These are phyloP conservation scores for Verticillium longisporum DNA, from an alignment of 2,329 filamentous ascomycete genomes.

Conservation along the genomic window DNA sequence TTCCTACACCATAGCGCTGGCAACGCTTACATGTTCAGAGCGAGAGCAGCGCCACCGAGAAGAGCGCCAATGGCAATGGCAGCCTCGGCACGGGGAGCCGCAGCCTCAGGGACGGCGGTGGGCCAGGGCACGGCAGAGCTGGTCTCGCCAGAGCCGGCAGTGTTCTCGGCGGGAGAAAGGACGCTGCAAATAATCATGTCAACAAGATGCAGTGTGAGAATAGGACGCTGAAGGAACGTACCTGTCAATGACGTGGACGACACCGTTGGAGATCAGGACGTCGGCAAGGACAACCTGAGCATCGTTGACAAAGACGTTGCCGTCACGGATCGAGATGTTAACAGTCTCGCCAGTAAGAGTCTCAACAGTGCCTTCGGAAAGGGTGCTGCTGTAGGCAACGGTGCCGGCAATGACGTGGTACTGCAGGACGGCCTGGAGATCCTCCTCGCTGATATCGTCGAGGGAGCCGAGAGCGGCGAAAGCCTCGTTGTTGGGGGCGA, in stretches of 20 bases:
- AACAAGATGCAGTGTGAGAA: not conserved
- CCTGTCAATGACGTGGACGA: constrained; percentile 51
- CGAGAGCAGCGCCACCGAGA: constrained; percentile 34
- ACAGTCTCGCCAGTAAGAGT: constrained; percentile 20
- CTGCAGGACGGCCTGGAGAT: constrained; percentile 45
- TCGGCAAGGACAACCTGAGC: constrained; percentile 41
- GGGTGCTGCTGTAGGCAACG: constrained; percentile 25
- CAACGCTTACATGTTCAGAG: constrained; percentile 10
- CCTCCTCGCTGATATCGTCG: constrained; percentile 33
- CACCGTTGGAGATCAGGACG: constrained; percentile 45
- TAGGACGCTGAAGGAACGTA: constrained; percentile 20
- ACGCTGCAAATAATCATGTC: constrained; percentile 29
- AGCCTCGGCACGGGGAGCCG: constrained; percentile 23
- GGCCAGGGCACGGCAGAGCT: constrained; percentile 36
- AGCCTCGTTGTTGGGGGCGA: constrained; percentile 54
- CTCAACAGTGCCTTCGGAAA: not conserved
- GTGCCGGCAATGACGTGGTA: constrained; percentile 57
- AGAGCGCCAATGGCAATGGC: constrained; percentile 37
- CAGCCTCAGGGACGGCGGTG: constrained; percentile 22
- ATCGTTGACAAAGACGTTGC: constrained; percentile 2
- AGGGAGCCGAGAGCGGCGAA: constrained; percentile 49
- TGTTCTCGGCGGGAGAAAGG: constrained; percentile 47
- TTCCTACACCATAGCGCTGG: not conserved
- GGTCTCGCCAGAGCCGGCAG: constrained; percentile 30
- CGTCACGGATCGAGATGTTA: constrained; percentile 22